phyloP scores from a whole-genome alignment of 78 protist genomes.

The Dictyostelium firmibasis region DNA sequence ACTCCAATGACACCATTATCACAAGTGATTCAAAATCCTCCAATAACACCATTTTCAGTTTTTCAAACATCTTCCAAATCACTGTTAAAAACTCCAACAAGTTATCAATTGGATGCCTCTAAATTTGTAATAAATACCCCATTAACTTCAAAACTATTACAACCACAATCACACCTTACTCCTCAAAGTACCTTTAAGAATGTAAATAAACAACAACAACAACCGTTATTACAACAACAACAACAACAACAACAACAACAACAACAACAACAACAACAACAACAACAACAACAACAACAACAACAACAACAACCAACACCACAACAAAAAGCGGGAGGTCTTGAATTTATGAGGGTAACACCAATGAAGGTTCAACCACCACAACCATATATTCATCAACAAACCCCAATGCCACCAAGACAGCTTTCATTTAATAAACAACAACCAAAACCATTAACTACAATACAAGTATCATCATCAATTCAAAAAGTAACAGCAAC shows the following conservation, averaged over 20 bases:
- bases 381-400: neutral
- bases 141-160: neutral
- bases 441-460: neutral
- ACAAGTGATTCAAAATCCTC: neutral
- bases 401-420: constrained; percentile 14
- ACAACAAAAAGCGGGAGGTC: neutral
- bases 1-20: neutral
- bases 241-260: neutral
- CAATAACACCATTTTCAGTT: neutral
- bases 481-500: neutral
- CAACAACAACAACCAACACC: neutral
- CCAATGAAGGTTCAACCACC: neutral
- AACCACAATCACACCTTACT: neutral
- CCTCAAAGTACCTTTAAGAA: neutral
- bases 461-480: neutral
- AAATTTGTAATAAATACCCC: neutral
- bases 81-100: neutral
- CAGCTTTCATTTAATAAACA: neutral
- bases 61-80: neutral
- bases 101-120: neutral
- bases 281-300: no score
- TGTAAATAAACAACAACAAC: neutral
- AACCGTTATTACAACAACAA: neutral
- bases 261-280: neutral
- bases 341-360: neutral